Evolutionary conservation across 73 alveolate genomes (phyloP), one percentile per base, ranked within the genome.

Genomic region (Tetrahymena elliotti): DNA sequence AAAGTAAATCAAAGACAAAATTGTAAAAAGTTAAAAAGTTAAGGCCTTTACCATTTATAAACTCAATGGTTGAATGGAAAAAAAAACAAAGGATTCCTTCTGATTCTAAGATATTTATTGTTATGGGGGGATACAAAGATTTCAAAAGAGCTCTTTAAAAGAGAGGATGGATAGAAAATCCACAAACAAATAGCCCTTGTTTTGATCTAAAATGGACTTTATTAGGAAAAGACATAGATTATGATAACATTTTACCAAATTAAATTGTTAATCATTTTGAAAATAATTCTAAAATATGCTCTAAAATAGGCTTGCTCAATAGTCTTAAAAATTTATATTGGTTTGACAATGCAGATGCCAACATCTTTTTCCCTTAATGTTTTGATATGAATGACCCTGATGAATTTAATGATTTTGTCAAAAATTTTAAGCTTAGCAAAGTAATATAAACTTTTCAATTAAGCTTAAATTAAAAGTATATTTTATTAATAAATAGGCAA

Each of bases 331-430:
- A 97, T 94, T 95, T 98, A 94, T 94, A 94, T 34, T 98, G 99
- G 98, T 97, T 96, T 95, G 96, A 97, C 93, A 97, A 95, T 94
- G 99, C 98, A 27, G 99, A 98, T 94, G 95, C 97, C 20, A 99
- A 98, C 93, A 96, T 97, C 24, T 98, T 98, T 97, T 98, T 95
- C 94, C 99, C 99, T 35, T 95, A 98, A 84, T 97, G 99, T 38
- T 98, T 96, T 95, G 99, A 98, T 95, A 95, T 98, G 82, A 95
- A 97, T 84, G 98, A 98, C 68, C 97, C 97, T 84, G 97, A 97
- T 38, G 99, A 98, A 47, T 94, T 96, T n/a, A 98, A 98, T 96
- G 99, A 98, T 68, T 98, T 98, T 93, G 93, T 97, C 33, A 97
- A 96, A 93, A 98, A 98, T 53, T 98, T 98, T 84, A 39, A 68